phyloP scores from a whole-genome alignment of 2,329 filamentous ascomycete species.

The Exophiala alcalophila region DNA sequence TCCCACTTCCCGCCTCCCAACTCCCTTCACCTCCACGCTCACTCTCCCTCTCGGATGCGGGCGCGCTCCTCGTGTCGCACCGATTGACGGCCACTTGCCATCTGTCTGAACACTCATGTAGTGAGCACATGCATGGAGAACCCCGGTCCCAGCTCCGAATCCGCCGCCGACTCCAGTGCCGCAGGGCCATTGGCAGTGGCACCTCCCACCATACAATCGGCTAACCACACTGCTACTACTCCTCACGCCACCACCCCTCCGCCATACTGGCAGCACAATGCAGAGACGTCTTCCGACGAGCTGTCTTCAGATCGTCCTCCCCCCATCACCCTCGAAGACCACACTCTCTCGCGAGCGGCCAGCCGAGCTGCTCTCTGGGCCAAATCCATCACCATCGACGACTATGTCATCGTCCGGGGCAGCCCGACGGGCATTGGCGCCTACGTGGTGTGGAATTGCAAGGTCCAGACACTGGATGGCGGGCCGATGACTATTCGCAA shows the following conservation, averaged over 20 bases:
- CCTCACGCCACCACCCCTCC: constrained; percentile 33
- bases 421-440: constrained; percentile 60
- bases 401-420: constrained; percentile 60
- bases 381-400: constrained; percentile 58
- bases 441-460: constrained; percentile 93
- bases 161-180: too few species aligned
- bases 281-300: constrained; percentile 42
- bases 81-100: neutral
- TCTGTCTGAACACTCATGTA: neutral
- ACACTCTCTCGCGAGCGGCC: constrained; percentile 54
- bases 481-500: constrained; percentile 57
- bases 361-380: constrained; percentile 61
- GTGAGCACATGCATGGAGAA: constrained; percentile 22
- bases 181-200: too few species aligned
- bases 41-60: constrained; percentile 1
- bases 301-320: constrained; percentile 40
- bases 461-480: constrained; percentile 75
- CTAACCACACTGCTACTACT: too few species aligned
- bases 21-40: neutral
- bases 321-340: constrained; percentile 61
- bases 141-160: constrained; percentile 7
- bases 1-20: neutral
- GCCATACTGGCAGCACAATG: constrained; percentile 47
- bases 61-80: neutral
- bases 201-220: too few species aligned